These are phyloP conservation scores for Pseudoturritis turrita DNA, from an alignment of 345 rosid genomes.

Conservation along the genomic window DNA sequence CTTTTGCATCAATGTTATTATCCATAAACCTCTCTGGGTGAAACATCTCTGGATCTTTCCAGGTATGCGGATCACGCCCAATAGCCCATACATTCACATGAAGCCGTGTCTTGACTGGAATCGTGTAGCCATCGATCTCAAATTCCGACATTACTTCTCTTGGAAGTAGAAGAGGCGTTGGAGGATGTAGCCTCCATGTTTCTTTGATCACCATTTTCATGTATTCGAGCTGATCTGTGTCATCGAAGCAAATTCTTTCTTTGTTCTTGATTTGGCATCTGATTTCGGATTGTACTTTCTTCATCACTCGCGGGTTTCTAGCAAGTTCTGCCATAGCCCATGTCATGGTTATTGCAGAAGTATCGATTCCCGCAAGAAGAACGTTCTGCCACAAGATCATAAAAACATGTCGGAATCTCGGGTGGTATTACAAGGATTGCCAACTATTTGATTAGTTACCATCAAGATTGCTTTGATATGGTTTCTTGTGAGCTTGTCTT, in stretches of 20 bases:
- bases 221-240: too few species aligned
- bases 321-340: too few species aligned
- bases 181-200: constrained; percentile 47
- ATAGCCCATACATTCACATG: constrained; percentile 48
- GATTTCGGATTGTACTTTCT: too few species aligned
- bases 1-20: constrained; percentile 35
- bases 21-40: constrained; percentile 37
- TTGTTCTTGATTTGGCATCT: too few species aligned
- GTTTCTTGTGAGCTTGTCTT: too few species aligned
- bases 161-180: constrained; percentile 35
- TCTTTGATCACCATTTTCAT: too few species aligned
- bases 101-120: constrained; percentile 33
- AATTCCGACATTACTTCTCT: constrained; percentile 40
- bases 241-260: too few species aligned
- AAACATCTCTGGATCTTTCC: constrained; percentile 40
- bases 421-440: too few species aligned
- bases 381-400: neutral
- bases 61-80: constrained; percentile 38
- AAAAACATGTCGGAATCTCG: neutral
- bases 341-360: too few species aligned
- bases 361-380: too few species aligned
- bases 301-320: too few species aligned
- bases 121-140: constrained; percentile 30
- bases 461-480: too few species aligned
- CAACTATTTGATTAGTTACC: neutral